Conservation (phyloP, 2,329 filamentous ascomycete genomes). For the Myriosclerotinia curreyana region DNA sequence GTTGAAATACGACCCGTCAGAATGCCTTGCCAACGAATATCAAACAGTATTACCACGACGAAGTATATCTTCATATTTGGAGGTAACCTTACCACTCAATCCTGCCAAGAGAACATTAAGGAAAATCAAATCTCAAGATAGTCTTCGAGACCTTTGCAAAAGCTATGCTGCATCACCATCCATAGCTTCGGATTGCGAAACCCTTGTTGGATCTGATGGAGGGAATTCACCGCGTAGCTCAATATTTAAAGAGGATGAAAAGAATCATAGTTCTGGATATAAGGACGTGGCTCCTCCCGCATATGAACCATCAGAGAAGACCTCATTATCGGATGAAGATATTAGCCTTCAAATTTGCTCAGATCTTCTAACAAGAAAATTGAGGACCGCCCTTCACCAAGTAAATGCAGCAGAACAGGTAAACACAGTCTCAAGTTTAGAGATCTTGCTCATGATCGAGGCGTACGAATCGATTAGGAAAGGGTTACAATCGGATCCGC, state of each 20-base stretch:
- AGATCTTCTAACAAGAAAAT: conserved; percentile 35
- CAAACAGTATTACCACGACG: conserved; percentile 27
- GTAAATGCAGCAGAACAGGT: conserved; percentile 24
- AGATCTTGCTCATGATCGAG: conserved; percentile 39
- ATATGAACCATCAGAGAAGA: conserved; percentile 2
- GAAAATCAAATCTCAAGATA: conserved; percentile 37
- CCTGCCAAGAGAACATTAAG: conserved; percentile 27
- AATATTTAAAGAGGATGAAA: conserved; percentile 1
- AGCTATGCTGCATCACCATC: conserved; percentile 14
- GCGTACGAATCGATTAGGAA: conserved; percentile 35
- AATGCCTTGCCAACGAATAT: conserved; percentile 32
- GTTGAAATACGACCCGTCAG: conserved; percentile 25
- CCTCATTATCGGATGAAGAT: conserved; percentile 24
- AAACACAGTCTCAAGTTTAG: conserved; percentile 33
- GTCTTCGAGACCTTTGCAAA: conserved; percentile 33
- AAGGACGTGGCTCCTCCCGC: neutral
- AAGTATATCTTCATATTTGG: conserved; percentile 20
- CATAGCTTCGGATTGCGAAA: conserved; percentile 22
- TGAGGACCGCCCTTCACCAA: conserved; percentile 30
- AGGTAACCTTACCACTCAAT: conserved; percentile 17
- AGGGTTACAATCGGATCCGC: conserved; percentile 23
- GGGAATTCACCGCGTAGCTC: conserved; percentile 15
- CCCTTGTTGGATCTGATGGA: conserved; percentile 26
- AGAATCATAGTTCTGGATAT: neutral
- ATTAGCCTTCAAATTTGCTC: conserved; percentile 36